Base-by-base conservation (phyloP, 306 rosid genomes). In the Castanea mollissima region DNA sequence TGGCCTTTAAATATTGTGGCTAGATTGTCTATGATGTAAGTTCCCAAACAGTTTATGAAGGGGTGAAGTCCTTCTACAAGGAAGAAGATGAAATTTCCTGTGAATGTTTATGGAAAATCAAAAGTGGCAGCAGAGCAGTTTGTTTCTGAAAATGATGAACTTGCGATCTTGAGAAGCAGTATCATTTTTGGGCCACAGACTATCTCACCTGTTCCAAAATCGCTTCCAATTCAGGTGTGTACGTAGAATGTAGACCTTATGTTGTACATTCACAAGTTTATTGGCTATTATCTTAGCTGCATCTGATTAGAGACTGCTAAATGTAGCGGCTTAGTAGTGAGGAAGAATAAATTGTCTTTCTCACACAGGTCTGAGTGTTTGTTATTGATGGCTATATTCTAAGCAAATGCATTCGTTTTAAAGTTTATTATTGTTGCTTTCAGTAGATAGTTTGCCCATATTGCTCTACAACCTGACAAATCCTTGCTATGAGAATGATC, bases 141-240 rank as follows among this genome's bases (percentile, higher is more conserved):
- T 76, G 87, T 95, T 76, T 78, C 83, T 16, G 91, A 90, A 80
- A 93, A 87, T n/a, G n/a, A n/a, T n/a, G 2, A 92, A 92, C 88
- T 88, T 79, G 92, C 94, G 69, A 89, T 92, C 85, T 76, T 95
- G 86, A 91, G 99, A 90, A 92, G 98, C 83, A 95, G 98, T 83
- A 95, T 95, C 85, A 95, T 95, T 44, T 95, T 86, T 82, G 99
- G 99, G 74, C 97, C 92, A 69, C 97, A 91, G 83, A 91, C 97
- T 32, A 72, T 87, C 74, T 90, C 97, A 59, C 97, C 95, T 12
- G 92, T 95, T 84, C 85, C 95, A 63, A 91, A 92, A 82, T 95
- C 99, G 83, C 99, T 95, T 74, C 99, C 95, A 34, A 85, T 94
- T 80, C 97, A 94, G 97, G 97, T 92, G 67, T 73, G 56, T 76